These are phyloP conservation scores for Hippophae gyantsensis DNA, from an alignment of 306 rosid genomes.

Conservation along the genomic window DNA sequence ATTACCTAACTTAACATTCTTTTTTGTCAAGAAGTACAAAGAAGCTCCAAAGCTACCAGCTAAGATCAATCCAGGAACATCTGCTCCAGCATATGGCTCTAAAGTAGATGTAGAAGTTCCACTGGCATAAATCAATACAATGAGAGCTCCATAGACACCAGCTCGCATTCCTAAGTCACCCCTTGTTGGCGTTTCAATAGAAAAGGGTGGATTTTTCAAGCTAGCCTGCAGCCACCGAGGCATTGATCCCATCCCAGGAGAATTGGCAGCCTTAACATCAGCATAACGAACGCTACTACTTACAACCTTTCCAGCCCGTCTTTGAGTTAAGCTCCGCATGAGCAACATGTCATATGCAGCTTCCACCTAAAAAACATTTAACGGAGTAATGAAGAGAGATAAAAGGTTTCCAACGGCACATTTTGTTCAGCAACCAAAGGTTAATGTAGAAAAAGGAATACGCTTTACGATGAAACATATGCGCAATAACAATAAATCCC, in stretches of 20 bases:
- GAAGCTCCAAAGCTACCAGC: slow-evolving; percentile 99
- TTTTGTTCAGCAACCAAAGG: neutral
- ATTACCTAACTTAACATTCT: slow-evolving; percentile 77
- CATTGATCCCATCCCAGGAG: slow-evolving; percentile 44
- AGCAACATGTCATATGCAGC: slow-evolving; percentile 98
- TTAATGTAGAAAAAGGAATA: neutral
- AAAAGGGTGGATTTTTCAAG: slow-evolving; percentile 53
- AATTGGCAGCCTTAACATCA: slow-evolving; percentile 72
- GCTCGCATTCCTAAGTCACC: slow-evolving; percentile 79
- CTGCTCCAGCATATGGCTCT: slow-evolving; percentile 54
- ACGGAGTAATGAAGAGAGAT: slow-evolving; percentile 7
- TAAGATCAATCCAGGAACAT: slow-evolving; percentile 92
- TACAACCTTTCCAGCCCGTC: slow-evolving; percentile 83
- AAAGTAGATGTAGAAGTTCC: slow-evolving; percentile 50
- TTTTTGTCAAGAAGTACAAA: slow-evolving; percentile 88
- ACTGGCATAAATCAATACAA: slow-evolving; percentile 66
- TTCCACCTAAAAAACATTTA: slow-evolving; percentile 49
- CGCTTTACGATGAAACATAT: neutral
- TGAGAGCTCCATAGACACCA: slow-evolving; percentile 89
- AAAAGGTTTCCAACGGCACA: neutral
- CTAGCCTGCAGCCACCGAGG: slow-evolving; percentile 74
- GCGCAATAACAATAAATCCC: too few species aligned
- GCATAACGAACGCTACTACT: slow-evolving; percentile 74
- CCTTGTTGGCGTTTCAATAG: slow-evolving; percentile 65
- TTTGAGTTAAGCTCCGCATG: slow-evolving; percentile 84